phyloP scores from a whole-genome alignment of 164 flowering plant species.

The Kalanchoe fedtschenkoi region DNA sequence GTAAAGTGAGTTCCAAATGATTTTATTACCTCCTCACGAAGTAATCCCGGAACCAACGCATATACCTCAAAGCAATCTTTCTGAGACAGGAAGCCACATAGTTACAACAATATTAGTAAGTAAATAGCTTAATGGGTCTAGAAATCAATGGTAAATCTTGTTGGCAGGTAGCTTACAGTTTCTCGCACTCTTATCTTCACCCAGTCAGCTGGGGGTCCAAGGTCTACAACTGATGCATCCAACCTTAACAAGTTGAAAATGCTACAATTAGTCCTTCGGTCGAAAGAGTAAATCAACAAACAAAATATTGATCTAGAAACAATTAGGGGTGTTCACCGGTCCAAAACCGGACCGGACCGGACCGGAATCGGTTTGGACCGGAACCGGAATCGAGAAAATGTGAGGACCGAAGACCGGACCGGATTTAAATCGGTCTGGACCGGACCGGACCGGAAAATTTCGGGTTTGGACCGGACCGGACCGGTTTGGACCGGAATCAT shows the following conservation, averaged over 20 bases:
- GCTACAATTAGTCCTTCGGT: slow-evolving; percentile 8
- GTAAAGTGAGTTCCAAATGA: not conserved
- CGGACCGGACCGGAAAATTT: no score
- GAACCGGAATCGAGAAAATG: no score
- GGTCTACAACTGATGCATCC: slow-evolving; percentile 50
- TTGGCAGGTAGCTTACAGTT: slow-evolving; percentile 38
- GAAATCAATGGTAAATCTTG: not conserved
- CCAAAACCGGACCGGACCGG: no score
- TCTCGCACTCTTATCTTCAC: slow-evolving; percentile 74
- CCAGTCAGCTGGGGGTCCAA: slow-evolving; percentile 83
- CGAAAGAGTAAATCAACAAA: not conserved
- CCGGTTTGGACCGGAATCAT: no score
- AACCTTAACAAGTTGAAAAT: slow-evolving; percentile 27
- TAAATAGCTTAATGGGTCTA: not conserved
- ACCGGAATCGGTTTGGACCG: no score
- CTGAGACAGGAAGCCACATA: not conserved
- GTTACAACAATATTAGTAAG: not conserved
- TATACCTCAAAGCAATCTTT: not conserved
- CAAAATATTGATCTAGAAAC: not conserved
- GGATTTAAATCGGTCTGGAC: no score
- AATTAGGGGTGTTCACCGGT: no score
- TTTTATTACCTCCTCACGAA: not conserved
- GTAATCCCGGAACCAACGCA: not conserved
- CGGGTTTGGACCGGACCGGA: no score
- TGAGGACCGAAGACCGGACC: no score